Conservation (phyloP, 2,329 filamentous ascomycete species). For the Phaeosphaeriaceae sp. region DNA sequence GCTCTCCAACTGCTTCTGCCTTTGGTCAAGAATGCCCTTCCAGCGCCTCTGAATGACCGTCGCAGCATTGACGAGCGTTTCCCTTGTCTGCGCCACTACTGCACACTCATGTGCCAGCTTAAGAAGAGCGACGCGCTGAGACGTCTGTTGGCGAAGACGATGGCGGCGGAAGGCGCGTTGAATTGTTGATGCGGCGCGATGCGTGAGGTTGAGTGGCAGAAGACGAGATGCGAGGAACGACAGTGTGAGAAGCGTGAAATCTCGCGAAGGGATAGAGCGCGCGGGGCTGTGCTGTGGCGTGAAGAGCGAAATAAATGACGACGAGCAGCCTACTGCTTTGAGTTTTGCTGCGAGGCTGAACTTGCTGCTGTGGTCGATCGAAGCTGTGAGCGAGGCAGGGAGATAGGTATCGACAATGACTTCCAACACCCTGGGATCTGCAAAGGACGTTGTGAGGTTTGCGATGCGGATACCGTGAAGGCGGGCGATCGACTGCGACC, state of each 20-base stretch:
- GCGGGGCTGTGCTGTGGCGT: constrained; percentile 27
- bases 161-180: constrained; percentile 60
- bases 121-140: constrained; percentile 49
- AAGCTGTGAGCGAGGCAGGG: constrained; percentile 22
- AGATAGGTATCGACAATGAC: constrained; percentile 67
- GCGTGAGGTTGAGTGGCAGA: constrained; percentile 58
- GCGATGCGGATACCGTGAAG: constrained; percentile 55
- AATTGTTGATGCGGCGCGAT: constrained; percentile 61
- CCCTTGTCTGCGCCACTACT: constrained; percentile 54
- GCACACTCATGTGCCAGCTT: constrained; percentile 57
- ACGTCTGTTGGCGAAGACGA: constrained; percentile 36
- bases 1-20: constrained; percentile 44
- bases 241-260: constrained; percentile 65
- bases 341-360: constrained; percentile 47
- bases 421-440: constrained; percentile 62
- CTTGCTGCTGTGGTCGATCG: constrained; percentile 6
- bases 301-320: constrained; percentile 57
- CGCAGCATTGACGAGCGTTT: constrained; percentile 52
- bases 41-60: constrained; percentile 56
- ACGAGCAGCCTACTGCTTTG: constrained; percentile 51
- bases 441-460: constrained; percentile 67
- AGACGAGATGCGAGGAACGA: constrained; percentile 68
- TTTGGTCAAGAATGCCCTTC: constrained; percentile 47
- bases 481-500: constrained; percentile 62
- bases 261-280: constrained; percentile 58